Base-by-base conservation (phyloP, 2,329 filamentous ascomycete genomes). In the Ilyonectria sp. region DNA sequence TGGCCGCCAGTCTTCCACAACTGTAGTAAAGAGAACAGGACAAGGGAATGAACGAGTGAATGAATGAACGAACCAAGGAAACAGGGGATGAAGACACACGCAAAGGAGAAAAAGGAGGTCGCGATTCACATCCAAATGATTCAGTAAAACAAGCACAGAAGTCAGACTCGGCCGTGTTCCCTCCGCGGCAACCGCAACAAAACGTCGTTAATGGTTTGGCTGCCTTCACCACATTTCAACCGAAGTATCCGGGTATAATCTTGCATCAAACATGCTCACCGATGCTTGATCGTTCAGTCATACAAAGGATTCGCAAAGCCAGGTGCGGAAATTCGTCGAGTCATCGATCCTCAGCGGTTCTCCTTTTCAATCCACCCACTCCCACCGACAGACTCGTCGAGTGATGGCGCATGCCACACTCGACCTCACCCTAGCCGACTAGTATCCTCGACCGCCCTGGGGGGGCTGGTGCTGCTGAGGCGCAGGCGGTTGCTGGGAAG, bases 401-500 rank as follows among this genome's bases (percentile, higher is more conserved):
- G 58, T 23, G 15, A 35, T 54, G 55, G 55, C 53, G 52, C 52
- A 61, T 37, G 57, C 52, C 59, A 66, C 43, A 43, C 21, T 9
- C 60, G 46, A 49, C 56, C 52, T 49, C 52, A 21, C 59, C 46
- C 29, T 40, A 54, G 60, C 55, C 46, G n/a, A 56, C 65, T 82
- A 86, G 74, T 86, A 86, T 67, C 84, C 83, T 57, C 82, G 71
- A 58, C 79, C 79, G 40, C 79, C 82, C 71, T 82, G 83, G 55
- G 78, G 80, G 53, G 79, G 82, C 63, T 78, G 80, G 69, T 81
- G 74, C 58, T 73, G 78, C 53, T 74, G 80, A 63, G 77, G 82
- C 33, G 72, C 79, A 53, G 77, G 81, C 68, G 82, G 81, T 63
- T 79, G 82, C 71, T 81, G 81, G 50, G 80, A 80, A 54, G 79